Evolutionary conservation across 768 basidiomycete species (phyloP), one percentile per base, ranked within the genome.

Genomic region (Collybia sp.): DNA sequence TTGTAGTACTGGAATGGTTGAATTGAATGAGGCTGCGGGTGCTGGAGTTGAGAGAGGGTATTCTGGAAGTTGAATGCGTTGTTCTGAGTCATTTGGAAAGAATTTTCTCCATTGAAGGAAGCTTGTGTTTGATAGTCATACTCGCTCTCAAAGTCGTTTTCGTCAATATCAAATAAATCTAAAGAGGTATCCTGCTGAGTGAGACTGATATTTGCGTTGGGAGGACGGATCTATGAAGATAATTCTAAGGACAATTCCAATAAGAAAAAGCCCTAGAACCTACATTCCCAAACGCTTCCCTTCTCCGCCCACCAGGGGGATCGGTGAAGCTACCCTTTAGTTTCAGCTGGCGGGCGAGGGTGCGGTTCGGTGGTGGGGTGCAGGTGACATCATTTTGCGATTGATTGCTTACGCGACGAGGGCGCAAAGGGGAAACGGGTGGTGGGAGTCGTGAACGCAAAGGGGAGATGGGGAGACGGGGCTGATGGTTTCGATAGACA

Each of bases 151-250:
- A 77, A 76, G 47, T 80, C 79, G 56, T 82, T 80, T 61, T 88
- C 86, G 54, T 85, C 80, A 50, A 88, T 87, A 56, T 88, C 82
- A 58, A 85, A 88, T 46, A 87, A 67, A 32, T 85, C 77, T 35
- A 73, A 53, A 55, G 71, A 67, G 57, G 73, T 66, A 54, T 73
- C 75, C 58, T 63, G 42, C 34, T n/a, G n/a, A 8, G 46, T 59
- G 42, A 51, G 47, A 39, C 56, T 57, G 38, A 51, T 45, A 13
- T 44, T 52, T 30, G 69, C 61, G 47, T 62, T 61, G 17, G 63
- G 57, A 10, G 59, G 64, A 32, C 61, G 59, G 34, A 67, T 53
- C 70, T 71, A n/a, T 36, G n/a, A 42, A 39, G 33, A 40, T 3
- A 41, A 50, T 1, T 43, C 15, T 51, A 16, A 16, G 37, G 40